These are phyloP conservation scores for Sporobolomyces roseus DNA, from an alignment of 768 basidiomycete species.

Conservation along the genomic window DNA sequence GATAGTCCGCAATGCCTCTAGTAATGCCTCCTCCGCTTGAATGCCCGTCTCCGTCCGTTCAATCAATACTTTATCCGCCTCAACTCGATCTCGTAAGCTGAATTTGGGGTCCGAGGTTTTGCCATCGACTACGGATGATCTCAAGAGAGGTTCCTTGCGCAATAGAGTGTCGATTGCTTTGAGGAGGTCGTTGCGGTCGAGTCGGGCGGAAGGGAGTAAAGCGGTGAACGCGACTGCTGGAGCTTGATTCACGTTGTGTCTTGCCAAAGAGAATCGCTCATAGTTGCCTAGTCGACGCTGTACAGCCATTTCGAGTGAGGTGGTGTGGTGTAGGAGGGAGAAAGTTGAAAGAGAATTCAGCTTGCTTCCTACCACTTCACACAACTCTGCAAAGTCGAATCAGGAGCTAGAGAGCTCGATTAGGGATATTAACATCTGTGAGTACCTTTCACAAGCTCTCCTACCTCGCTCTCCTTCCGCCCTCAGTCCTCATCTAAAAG, in stretches of 20 bases:
- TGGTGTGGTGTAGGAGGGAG: not conserved
- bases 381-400: too few species aligned
- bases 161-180: conserved; percentile 3
- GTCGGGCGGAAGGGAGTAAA: not conserved
- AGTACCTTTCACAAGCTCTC: too few species aligned
- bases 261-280: conserved; percentile 8
- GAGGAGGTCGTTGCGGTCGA: not conserved
- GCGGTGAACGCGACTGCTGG: conserved; percentile 28
- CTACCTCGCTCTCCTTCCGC: too few species aligned
- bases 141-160: conserved; percentile 3
- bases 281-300: not conserved
- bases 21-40: not conserved
- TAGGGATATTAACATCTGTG: too few species aligned
- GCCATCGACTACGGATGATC: not conserved
- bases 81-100: not conserved
- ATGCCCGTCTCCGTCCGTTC: not conserved
- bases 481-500: too few species aligned
- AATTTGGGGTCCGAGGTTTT: not conserved
- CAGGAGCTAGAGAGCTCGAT: too few species aligned
- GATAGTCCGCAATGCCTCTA: not conserved
- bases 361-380: too few species aligned
- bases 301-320: not conserved
- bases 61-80: not conserved
- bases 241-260: not conserved
- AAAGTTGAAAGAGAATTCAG: not conserved